Evolutionary conservation across 164 flowering plant species (phyloP).

Genomic region (Vitis rotundifolia): DNA sequence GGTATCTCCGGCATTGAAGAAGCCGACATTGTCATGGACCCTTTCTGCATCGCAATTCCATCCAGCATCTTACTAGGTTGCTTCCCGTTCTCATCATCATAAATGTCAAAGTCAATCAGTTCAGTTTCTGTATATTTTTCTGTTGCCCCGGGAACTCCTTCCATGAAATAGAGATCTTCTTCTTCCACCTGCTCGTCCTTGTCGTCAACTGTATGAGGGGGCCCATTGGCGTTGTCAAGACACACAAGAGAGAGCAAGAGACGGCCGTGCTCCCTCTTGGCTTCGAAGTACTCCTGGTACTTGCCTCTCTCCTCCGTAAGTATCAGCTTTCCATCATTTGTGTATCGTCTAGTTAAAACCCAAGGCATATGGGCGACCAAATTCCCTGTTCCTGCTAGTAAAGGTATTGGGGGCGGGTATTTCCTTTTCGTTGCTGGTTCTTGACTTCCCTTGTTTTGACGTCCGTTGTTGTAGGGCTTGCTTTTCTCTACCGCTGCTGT

Average conservation of each 20-base stretch:
- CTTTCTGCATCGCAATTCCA: no score
- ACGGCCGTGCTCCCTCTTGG: conserved; percentile 40
- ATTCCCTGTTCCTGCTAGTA: conserved; percentile 31
- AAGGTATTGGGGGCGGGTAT: conserved; percentile 52
- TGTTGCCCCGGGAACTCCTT: neutral
- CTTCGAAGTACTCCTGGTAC: conserved; percentile 37
- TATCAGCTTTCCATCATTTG: conserved; percentile 32
- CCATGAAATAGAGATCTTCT: neutral
- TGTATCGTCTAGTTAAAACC: conserved; percentile 27
- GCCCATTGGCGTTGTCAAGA: conserved; percentile 6
- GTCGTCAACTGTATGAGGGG: neutral
- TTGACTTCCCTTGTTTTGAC: neutral
- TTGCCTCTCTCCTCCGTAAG: conserved; percentile 32
- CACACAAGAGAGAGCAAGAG: conserved; percentile 31
- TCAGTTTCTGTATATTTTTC: neutral
- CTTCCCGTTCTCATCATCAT: neutral
- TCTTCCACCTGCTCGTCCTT: neutral
- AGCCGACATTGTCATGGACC: neutral
- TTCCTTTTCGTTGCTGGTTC: conserved; percentile 8
- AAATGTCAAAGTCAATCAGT: neutral
- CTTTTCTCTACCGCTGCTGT: neutral
- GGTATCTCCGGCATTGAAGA: conserved; percentile 4
- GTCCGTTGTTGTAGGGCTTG: neutral
- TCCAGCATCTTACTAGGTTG: neutral
- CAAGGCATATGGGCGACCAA: conserved; percentile 39